Conservation (phyloP, 768 basidiomycete genomes). For the Baorangia bicolor region DNA sequence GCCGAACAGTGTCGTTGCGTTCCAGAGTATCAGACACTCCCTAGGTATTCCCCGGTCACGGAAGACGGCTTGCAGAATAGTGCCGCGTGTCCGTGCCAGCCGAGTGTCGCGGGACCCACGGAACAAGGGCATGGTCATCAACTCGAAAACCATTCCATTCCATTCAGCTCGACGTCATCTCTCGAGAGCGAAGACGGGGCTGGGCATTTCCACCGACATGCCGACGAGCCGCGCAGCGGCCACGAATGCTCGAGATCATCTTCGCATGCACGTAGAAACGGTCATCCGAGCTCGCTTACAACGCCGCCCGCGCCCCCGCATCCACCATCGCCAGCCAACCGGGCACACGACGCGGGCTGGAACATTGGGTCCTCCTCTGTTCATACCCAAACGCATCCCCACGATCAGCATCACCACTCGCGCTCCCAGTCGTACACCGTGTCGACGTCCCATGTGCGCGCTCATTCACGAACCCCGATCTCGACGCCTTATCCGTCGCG, state of each 20-base stretch:
- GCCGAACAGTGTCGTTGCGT: conserved; percentile 72
- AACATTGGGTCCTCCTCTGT: not conserved
- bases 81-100: conserved; percentile 46
- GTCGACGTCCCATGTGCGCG: not conserved
- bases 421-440: not conserved
- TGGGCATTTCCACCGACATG: not conserved
- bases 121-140: not conserved
- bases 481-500: conserved; percentile 10
- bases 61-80: conserved; percentile 7
- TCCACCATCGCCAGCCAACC: not conserved
- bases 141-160: conserved; percentile 27
- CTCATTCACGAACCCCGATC: not conserved
- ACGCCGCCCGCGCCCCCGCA: not conserved
- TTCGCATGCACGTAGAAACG: not conserved
- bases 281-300: not conserved
- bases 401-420: not conserved
- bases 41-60: conserved; percentile 58
- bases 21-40: conserved; percentile 75
- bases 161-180: conserved; percentile 33
- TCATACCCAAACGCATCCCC: not conserved
- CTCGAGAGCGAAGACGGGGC: conserved; percentile 15
- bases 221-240: not conserved
- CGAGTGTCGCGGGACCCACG: not conserved
- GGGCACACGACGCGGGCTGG: not conserved
- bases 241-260: not conserved